Evolutionary conservation across 2,329 filamentous ascomycete genomes (phyloP), one percentile per base, ranked within the genome.

Genomic region (Ceratocystiopsis brevicomis): DNA sequence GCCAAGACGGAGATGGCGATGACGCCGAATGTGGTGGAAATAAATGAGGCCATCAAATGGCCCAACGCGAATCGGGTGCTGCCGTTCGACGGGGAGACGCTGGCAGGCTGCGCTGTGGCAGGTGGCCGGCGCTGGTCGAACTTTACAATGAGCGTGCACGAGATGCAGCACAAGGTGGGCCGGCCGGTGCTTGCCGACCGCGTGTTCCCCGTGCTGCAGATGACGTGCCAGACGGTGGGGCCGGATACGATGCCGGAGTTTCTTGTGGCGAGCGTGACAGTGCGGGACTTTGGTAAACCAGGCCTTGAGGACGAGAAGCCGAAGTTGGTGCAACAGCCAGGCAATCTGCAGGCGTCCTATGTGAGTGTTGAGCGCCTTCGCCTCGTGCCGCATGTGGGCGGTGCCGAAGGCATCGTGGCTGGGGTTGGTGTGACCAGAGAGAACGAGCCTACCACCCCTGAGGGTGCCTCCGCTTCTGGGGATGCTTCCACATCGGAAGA

Each of bases 161-260:
- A 83, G 60, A 80, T 81, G 66, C 68, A 68, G 44, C 80, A 85
- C 56, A 63, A 64, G 39, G 65, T 85, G 42, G 59, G 62, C 33
- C 69, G 69, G 0, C 60, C 64, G 3, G 65, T 73, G n/a, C 61
- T 84, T 9, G 65, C 67, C 45, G 69, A 76, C 48, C 73, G 81
- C 41, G 68, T 72, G 3, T 86, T 85, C 50, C 68, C 76, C 15
- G 73, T 78, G 3, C 56, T 85, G 41, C 72, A 82, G 54, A 60
- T 80, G 44, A 73, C 73, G 36, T 62, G 63, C 12, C 61, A 64
- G 10, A 59, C 57, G 1, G 53, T 62, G n/a, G 54, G 57, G 1
- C 49, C 34, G 48, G 16, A 52, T 35, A 58, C 6, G 51, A 48
- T 11, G 50, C 48, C 33, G 13, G 69, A 74, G 53, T 71, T 78